Evolutionary conservation across 2,329 filamentous ascomycete species (phyloP), one percentile per base, ranked within the genome.

Genomic region (Ophiostoma piceae): DNA sequence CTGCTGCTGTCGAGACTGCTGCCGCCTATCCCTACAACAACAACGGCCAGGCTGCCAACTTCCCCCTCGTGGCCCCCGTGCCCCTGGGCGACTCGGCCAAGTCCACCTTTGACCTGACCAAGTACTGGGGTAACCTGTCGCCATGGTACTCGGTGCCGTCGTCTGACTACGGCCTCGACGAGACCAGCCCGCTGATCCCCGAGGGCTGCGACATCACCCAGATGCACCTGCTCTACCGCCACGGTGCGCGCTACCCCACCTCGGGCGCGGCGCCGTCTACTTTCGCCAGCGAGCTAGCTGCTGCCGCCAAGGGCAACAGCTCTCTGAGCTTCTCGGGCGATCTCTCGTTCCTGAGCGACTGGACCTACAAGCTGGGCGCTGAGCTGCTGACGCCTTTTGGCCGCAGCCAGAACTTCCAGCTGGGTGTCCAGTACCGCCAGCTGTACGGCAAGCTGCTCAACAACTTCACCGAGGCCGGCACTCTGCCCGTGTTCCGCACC

Each of bases 11-110:
- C 4, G 57, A 62, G 57, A 62, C 57, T 32, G 57, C 57, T 32
- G 26, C 57, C 2, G 14, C 57, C 57, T 62, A 62, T 12, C 57
- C 57, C 26, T 62, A 62, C 57, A 62, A 62, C 57, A 62, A 29
- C 57, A 62, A 62, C 57, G 57, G 57, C 57, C 57, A 62, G 57
- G 57, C 57, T 16, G 57, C 57, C 57, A 62, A 62, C 57, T 62
- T 62, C 57, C 57, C 57, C 12, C 57, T 62, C 26, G 57, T 62
- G 26, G 57, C 57, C 5, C 57, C 57, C 57, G 57, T 62, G 11
- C 57, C 57, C 2, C 57, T 62, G 57, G 57, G 57, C 57, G 57
- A 62, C 3, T 32, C 57, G 5, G 3, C 26, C 11, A 62, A 35
- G 26, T 62, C 57, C 12, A 62, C 57, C 5, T 62, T 62, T 62